These are phyloP conservation scores for Colletotrichum limetticola DNA, from an alignment of 2,329 filamentous ascomycete species.

Conservation along the genomic window DNA sequence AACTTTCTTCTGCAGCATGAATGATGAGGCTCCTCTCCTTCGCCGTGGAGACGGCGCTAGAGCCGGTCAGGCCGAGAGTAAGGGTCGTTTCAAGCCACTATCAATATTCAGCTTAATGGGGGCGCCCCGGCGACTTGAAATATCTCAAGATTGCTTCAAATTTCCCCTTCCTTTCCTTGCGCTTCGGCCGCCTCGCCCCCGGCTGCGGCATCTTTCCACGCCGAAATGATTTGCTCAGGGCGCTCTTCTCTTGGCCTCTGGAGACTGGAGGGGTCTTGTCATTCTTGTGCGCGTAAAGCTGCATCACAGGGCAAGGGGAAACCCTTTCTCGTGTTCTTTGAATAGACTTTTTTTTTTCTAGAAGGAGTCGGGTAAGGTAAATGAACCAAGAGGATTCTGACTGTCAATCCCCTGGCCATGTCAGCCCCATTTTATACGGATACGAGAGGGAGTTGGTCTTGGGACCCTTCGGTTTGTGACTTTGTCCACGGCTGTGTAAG, in stretches of 20 bases:
- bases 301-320: neutral
- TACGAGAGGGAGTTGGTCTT: constrained; percentile 22
- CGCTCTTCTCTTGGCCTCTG: too few species aligned
- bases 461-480: constrained; percentile 17
- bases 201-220: neutral
- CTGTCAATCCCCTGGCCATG: constrained; percentile 5
- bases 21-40: constrained; percentile 18
- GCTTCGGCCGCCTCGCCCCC: neutral
- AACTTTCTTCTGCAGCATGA: neutral
- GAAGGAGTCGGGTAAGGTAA: neutral
- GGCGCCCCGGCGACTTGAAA: constrained; percentile 18
- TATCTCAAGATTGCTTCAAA: constrained; percentile 31
- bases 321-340: neutral
- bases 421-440: constrained; percentile 33
- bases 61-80: constrained; percentile 32
- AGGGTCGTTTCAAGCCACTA: constrained; percentile 32
- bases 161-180: neutral
- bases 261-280: too few species aligned
- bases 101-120: constrained; percentile 18
- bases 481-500: constrained; percentile 6
- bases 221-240: constrained; percentile 1
- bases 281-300: neutral
- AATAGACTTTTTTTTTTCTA: neutral
- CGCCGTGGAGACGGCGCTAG: constrained; percentile 29
- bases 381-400: neutral